These are phyloP conservation scores for Chlorella sp. DNA, from an alignment of 139 green algal genomes.

Conservation along the genomic window DNA sequence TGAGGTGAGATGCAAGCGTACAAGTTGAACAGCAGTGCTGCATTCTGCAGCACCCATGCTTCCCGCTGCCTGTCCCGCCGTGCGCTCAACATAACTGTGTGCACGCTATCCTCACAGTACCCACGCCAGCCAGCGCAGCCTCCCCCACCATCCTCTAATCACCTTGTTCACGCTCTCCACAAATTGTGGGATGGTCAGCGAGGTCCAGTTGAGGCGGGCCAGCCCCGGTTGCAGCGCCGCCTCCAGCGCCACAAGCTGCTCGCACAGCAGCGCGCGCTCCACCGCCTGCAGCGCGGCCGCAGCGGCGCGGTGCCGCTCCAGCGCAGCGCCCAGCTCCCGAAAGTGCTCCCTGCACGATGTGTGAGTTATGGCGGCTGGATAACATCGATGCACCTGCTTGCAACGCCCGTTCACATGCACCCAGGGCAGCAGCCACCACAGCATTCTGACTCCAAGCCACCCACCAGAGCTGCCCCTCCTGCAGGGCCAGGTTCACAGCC, in stretches of 20 bases:
- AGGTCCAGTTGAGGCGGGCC: slow-evolving; percentile 92
- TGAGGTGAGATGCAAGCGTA: not conserved
- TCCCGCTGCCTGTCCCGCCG: too few species aligned
- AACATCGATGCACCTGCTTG: too few species aligned
- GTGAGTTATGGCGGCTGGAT: too few species aligned
- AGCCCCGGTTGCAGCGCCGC: slow-evolving; percentile 80
- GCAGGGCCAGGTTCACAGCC: slow-evolving; percentile 85
- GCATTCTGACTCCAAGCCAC: too few species aligned
- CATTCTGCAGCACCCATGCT: too few species aligned
- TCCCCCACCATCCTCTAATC: not conserved
- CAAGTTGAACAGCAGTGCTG: too few species aligned
- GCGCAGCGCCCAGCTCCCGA: slow-evolving; percentile 74
- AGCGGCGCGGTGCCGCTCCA: slow-evolving; percentile 72
- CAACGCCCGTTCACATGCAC: too few species aligned
- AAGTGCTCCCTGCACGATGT: slow-evolving; percentile 21
- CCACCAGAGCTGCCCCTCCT: slow-evolving; percentile 80
- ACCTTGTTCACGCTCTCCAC: slow-evolving; percentile 76
- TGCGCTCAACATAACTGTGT: too few species aligned
- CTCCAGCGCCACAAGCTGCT: slow-evolving; percentile 76
- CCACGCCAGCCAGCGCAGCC: not conserved
- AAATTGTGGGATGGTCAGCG: slow-evolving; percentile 89
- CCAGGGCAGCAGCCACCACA: slow-evolving; percentile 61
- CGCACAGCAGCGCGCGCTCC: slow-evolving; percentile 76
- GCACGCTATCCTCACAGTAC: too few species aligned
- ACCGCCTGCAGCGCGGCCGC: slow-evolving; percentile 62